phyloP scores from a whole-genome alignment of 2,329 filamentous ascomycete genomes.

The Penicillium olsonii region DNA sequence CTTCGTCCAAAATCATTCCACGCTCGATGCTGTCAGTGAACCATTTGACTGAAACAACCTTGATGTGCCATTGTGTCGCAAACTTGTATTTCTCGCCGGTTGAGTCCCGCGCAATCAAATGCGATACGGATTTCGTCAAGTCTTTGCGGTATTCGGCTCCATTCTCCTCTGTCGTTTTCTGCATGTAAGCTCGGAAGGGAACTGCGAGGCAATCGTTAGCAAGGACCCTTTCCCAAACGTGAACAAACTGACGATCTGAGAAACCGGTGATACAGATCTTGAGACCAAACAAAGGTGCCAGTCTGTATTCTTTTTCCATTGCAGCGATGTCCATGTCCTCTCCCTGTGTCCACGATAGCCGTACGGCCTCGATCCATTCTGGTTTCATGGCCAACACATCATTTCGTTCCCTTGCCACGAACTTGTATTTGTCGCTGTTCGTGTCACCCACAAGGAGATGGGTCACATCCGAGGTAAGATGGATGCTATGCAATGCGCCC shows the following conservation, averaged over 20 bases:
- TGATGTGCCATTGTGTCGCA: conserved; percentile 79
- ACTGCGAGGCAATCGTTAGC: conserved; percentile 43
- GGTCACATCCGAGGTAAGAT: conserved; percentile 93
- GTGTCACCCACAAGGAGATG: conserved; percentile 90
- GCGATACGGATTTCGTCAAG: conserved; percentile 80
- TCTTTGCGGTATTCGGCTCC: conserved; percentile 87
- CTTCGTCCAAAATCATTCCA: conserved; percentile 88
- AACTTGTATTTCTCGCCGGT: conserved; percentile 88
- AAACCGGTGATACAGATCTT: conserved; percentile 71
- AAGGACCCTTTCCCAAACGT: conserved; percentile 8
- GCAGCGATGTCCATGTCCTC: conserved; percentile 70
- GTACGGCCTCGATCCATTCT: conserved; percentile 81
- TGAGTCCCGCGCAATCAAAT: conserved; percentile 77
- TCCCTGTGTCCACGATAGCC: conserved; percentile 77
- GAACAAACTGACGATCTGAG: conserved; percentile 57
- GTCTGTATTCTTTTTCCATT: conserved; percentile 62
- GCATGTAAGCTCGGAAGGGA: conserved; percentile 68
- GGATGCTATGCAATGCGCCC: conserved; percentile 83
- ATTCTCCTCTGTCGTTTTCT: conserved; percentile 65
- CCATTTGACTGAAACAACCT: conserved; percentile 81
- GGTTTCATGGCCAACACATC: conserved; percentile 81
- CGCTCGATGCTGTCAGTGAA: conserved; percentile 77
- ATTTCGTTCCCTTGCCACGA: conserved; percentile 84
- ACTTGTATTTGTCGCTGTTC: conserved; percentile 90
- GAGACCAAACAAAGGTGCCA: conserved; percentile 53